Percentiles rank a stretch among this genome's conserved stretches.
Evolutionary conservation across 768 basidiomycete genomes (phyloP).

Genomic region (Mycena rebaudengoi): DNA sequence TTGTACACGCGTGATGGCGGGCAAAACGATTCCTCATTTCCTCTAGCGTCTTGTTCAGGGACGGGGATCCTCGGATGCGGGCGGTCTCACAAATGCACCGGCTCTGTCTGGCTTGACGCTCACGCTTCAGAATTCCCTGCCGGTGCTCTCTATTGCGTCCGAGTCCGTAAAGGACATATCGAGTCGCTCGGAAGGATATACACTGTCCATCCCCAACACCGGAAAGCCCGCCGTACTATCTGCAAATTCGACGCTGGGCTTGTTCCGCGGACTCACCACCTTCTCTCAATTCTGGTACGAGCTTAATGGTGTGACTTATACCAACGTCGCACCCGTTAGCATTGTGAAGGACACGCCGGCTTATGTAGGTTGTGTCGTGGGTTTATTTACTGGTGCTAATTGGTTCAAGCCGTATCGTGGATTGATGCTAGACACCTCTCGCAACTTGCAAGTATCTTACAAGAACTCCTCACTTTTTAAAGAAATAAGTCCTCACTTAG

Average conservation of each 20-base stretch:
- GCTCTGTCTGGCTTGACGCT: constrained; percentile 54
- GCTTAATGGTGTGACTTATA: constrained; percentile 55
- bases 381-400: neutral
- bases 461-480: neutral
- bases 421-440: constrained; percentile 81
- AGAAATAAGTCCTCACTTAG: constrained; percentile 40
- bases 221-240: constrained; percentile 62
- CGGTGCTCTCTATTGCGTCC: constrained; percentile 54
- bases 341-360: constrained; percentile 69
- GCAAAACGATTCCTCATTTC: neutral
- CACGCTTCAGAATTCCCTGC: constrained; percentile 41
- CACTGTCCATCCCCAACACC: constrained; percentile 60
- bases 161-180: constrained; percentile 62
- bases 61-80: constrained; percentile 59
- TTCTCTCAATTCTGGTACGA: constrained; percentile 78
- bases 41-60: constrained; percentile 59
- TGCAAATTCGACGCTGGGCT: constrained; percentile 71
- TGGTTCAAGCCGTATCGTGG: constrained; percentile 71
- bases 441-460: constrained; percentile 66
- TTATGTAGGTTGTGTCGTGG: constrained; percentile 54
- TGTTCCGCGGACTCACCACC: constrained; percentile 79
- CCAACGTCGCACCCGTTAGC: constrained; percentile 61
- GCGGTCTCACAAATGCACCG: constrained; percentile 47
- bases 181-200: constrained; percentile 67
- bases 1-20: neutral